These are phyloP conservation scores for Paraphoma sp. DNA, from an alignment of 2,329 filamentous ascomycete species.

Conservation along the genomic window DNA sequence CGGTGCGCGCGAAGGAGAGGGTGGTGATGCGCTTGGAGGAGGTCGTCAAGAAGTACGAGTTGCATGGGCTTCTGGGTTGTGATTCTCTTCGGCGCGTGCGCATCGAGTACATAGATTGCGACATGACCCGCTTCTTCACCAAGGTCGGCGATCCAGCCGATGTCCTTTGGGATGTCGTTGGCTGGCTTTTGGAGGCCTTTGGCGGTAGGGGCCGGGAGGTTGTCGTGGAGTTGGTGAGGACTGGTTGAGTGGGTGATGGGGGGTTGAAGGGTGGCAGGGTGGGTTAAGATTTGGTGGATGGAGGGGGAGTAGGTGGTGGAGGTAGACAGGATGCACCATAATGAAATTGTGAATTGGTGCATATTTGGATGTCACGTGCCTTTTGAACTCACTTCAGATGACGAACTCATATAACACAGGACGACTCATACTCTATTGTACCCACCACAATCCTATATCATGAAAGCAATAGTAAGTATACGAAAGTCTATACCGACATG, in stretches of 20 bases:
- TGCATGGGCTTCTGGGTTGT: constrained; percentile 74
- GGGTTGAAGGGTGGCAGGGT: not conserved
- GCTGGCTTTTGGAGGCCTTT: constrained; percentile 8
- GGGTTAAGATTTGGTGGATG: not conserved
- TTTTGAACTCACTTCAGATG: not conserved
- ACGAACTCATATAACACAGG: not conserved
- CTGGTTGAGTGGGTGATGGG: not conserved
- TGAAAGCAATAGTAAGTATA: not conserved
- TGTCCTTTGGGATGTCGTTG: constrained; percentile 3
- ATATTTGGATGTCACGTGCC: not conserved
- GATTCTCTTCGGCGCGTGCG: constrained; percentile 73
- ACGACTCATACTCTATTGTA: not conserved
- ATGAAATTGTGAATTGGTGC: not conserved
- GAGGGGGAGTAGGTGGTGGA: not conserved
- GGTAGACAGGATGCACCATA: not conserved
- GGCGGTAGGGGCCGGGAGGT: not conserved
- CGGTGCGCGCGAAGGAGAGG: constrained; percentile 78
- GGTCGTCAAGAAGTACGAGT: constrained; percentile 79
- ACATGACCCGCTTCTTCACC: constrained; percentile 69
- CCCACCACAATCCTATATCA: not conserved
- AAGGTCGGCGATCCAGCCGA: constrained; percentile 25
- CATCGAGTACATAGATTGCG: constrained; percentile 75
- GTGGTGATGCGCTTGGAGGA: constrained; percentile 80
- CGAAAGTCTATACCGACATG: not conserved
- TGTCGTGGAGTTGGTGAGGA: not conserved